A percentile compares a stretch with the other conserved stretches of the same genome.
Evolutionary conservation across 2,329 filamentous ascomycete species (phyloP).

Genomic region (Cercospora berteroae): DNA sequence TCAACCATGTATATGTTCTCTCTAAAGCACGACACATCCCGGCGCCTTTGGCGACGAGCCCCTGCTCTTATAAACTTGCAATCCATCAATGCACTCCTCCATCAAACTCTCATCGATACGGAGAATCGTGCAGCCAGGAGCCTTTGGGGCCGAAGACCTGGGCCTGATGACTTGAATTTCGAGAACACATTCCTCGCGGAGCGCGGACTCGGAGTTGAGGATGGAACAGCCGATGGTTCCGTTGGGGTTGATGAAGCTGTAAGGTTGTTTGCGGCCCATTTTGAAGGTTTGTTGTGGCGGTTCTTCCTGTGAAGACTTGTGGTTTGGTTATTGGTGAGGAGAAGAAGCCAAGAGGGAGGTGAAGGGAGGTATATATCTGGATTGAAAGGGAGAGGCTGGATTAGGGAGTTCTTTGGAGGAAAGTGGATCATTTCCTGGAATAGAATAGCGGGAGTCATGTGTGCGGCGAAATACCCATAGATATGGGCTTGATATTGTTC

Average conservation of each 20-base stretch:
- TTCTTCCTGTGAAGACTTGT: neutral
- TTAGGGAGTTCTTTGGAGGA: neutral
- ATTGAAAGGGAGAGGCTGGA: neutral
- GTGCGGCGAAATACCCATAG: neutral
- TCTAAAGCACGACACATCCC: neutral
- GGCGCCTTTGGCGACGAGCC: neutral
- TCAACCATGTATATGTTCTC: no score
- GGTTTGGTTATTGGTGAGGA: neutral
- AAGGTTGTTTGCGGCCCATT: neutral
- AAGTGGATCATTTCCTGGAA: neutral
- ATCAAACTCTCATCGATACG: neutral
- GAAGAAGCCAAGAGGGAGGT: neutral
- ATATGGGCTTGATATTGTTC: neutral
- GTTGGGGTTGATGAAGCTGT: neutral
- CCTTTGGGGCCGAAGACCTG: neutral
- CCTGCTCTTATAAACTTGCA: neutral
- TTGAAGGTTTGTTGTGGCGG: neutral
- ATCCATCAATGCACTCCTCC: neutral
- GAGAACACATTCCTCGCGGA: neutral
- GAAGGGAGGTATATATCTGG: neutral
- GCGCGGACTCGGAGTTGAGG: neutral
- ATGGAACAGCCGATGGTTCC: neutral
- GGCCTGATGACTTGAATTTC: neutral
- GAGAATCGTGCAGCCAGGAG: neutral
- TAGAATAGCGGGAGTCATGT: neutral